These are phyloP conservation scores for Lasiosphaeria ovina DNA, from an alignment of 495 filamentous ascomycete genomes.

Conservation along the genomic window DNA sequence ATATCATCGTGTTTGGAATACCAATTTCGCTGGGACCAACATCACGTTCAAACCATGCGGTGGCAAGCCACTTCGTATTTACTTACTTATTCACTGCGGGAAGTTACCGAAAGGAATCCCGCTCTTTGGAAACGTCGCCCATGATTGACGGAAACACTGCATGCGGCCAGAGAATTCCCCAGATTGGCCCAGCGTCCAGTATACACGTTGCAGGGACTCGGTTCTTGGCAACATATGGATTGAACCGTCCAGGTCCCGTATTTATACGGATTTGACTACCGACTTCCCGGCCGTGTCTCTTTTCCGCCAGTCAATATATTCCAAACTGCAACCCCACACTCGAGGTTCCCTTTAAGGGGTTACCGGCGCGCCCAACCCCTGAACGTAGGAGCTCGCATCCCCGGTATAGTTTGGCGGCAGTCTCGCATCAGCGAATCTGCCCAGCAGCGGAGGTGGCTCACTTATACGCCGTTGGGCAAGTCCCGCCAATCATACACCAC, in stretches of 20 bases:
- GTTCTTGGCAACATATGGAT: neutral
- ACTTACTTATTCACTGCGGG: neutral
- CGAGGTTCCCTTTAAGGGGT: neutral
- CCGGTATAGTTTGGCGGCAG: neutral
- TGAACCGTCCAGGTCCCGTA: too few species aligned
- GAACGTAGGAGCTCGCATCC: neutral
- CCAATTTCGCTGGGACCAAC: too few species aligned
- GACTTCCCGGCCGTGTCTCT: neutral
- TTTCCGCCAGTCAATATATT: constrained; percentile 21
- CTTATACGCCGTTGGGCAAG: neutral
- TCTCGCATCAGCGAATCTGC: constrained; percentile 1
- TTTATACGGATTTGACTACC: too few species aligned
- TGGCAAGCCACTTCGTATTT: neutral
- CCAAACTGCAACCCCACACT: constrained; percentile 16
- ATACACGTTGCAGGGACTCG: neutral
- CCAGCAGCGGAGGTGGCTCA: neutral
- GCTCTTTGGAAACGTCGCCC: neutral
- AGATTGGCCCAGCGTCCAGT: neutral
- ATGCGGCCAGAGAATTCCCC: neutral
- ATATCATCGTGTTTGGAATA: constrained; percentile 17
- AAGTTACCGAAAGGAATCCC: neutral
- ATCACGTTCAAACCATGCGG: neutral
- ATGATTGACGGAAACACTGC: constrained; percentile 27
- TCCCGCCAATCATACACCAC: too few species aligned
- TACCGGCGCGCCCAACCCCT: neutral